Percentiles rank a stretch among this genome's conserved stretches.
These are phyloP conservation scores for Microbotryum lychnidis-dioicae DNA, from an alignment of 1,284 basidiomycete genomes.

Conservation along the genomic window DNA sequence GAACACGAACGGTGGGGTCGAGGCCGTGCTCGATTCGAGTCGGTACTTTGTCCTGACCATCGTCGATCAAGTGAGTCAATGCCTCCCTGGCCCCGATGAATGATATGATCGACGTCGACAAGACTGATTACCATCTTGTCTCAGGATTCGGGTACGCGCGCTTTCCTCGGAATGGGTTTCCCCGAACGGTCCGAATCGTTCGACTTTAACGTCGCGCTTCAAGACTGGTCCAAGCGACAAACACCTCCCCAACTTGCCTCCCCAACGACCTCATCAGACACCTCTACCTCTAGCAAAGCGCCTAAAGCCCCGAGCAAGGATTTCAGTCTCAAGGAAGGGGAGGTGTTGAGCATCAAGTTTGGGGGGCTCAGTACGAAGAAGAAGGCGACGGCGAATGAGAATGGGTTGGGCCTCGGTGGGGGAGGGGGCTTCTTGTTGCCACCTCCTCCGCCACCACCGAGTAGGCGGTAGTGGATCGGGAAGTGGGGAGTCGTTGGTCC, in stretches of 20 bases:
- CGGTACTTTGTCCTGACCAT: conserved; percentile 52
- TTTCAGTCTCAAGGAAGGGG: conserved; percentile 89
- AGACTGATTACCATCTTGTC: no score
- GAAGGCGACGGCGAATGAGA: conserved; percentile 31
- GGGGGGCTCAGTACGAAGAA: conserved; percentile 54
- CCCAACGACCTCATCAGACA: conserved; percentile 43
- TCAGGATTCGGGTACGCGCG: conserved; percentile 65
- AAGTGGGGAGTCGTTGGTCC: no score
- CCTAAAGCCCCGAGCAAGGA: conserved; percentile 66
- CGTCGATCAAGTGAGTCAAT: conserved; percentile 20
- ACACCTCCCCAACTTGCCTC: conserved; percentile 37
- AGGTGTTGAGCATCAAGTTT: conserved; percentile 86
- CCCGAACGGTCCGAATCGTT: conserved; percentile 83
- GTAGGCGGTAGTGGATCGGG: not conserved
- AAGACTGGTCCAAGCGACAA: conserved; percentile 46
- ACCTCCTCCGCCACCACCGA: conserved; percentile 31
- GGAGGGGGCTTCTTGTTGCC: conserved; percentile 28
- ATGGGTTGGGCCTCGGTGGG: not conserved
- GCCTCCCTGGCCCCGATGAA: no score
- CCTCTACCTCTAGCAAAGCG: conserved; percentile 39
- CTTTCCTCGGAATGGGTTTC: conserved; percentile 87
- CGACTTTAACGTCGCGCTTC: conserved; percentile 90
- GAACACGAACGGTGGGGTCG: conserved; percentile 55
- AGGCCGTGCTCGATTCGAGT: conserved; percentile 90
- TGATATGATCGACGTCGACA: no score